Evolutionary conservation across 805 yeast species (phyloP).

Genomic region (Metschnikowia gruessii): DNA sequence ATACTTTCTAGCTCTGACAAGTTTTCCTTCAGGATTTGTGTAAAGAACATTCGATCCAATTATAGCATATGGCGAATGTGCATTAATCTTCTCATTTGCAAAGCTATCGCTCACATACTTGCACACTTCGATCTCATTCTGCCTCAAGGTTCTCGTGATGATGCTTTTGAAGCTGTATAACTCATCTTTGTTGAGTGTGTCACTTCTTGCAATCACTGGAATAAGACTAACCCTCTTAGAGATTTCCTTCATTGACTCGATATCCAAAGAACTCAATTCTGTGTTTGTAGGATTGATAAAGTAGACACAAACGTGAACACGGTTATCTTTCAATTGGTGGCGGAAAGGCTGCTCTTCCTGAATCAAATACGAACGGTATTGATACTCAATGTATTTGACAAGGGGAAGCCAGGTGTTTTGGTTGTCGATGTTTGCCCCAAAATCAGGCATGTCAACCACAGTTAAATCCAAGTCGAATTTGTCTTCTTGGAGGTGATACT

Average conservation of each 20-base stretch:
- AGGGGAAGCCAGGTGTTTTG: constrained; percentile 41
- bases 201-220: constrained; percentile 81
- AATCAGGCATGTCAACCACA: constrained; percentile 71
- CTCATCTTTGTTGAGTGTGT: constrained; percentile 62
- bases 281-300: constrained; percentile 67
- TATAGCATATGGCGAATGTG: constrained; percentile 64
- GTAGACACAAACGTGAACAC: constrained; percentile 85
- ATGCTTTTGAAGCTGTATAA: constrained; percentile 50
- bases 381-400: constrained; percentile 74
- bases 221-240: constrained; percentile 72
- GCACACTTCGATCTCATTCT: constrained; percentile 50
- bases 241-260: constrained; percentile 68
- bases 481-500: constrained; percentile 56
- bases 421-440: constrained; percentile 66
- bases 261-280: constrained; percentile 58
- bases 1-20: constrained; percentile 59
- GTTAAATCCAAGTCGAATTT: constrained; percentile 57
- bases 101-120: constrained; percentile 28
- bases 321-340: constrained; percentile 45
- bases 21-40: constrained; percentile 29
- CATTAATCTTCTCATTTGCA: constrained; percentile 30
- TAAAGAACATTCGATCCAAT: constrained; percentile 57
- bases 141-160: constrained; percentile 48
- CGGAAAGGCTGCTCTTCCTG: constrained; percentile 59
- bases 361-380: constrained; percentile 59